A percentile compares a stretch with the other conserved stretches of the same genome.
Evolutionary conservation across 768 basidiomycete genomes (phyloP).

Genomic region (Tubosaeta sp.): DNA sequence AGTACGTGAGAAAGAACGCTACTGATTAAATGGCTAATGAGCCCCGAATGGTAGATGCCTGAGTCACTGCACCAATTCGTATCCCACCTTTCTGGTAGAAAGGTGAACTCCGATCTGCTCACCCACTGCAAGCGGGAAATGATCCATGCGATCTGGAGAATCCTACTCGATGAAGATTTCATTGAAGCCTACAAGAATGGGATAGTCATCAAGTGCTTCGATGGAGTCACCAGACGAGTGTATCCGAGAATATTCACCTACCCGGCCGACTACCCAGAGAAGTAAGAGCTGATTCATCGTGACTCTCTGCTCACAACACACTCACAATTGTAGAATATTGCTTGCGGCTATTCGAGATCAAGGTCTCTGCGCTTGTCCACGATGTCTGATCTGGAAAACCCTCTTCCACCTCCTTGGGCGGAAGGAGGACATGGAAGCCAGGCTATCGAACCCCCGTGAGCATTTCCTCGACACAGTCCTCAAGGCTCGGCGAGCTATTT

Average conservation of each 20-base stretch:
- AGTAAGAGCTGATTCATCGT: too few species aligned
- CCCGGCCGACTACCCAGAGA: too few species aligned
- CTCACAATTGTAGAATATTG: slow-evolving; percentile 18
- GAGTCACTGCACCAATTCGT: not conserved
- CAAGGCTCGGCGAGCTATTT: too few species aligned
- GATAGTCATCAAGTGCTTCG: not conserved
- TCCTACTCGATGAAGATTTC: not conserved
- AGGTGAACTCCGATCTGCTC: not conserved
- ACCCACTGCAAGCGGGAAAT: slow-evolving; percentile 3
- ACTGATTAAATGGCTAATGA: too few species aligned
- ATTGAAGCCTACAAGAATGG: too few species aligned
- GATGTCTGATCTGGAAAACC: not conserved
- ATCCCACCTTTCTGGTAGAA: not conserved
- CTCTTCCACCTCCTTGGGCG: not conserved
- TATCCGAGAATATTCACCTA: too few species aligned
- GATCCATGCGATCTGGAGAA: not conserved
- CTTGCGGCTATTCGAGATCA: slow-evolving; percentile 23
- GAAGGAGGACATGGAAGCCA: too few species aligned
- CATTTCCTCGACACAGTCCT: too few species aligned
- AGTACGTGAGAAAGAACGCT: too few species aligned
- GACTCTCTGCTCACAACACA: too few species aligned
- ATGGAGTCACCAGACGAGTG: not conserved
- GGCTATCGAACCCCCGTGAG: too few species aligned
- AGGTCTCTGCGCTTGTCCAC: slow-evolving; percentile 26
- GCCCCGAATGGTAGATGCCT: not conserved